Evolutionary conservation across 169 alveolate species (phyloP).

Genomic region (Plasmodium reichenowi): DNA sequence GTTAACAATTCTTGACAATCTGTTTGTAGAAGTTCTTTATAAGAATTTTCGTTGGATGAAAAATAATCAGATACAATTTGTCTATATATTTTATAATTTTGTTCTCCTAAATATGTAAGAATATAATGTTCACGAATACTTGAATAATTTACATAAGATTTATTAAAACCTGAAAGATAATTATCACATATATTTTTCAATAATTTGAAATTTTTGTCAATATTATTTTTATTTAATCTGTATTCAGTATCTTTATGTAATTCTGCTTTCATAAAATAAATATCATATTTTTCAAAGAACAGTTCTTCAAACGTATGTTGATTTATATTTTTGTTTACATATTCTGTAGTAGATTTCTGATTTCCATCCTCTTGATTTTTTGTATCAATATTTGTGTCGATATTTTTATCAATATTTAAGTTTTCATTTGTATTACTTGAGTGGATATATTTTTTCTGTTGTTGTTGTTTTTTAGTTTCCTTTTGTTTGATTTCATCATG

Average conservation of each 20-base stretch:
- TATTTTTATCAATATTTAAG: background rate
- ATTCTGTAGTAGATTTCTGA: background rate
- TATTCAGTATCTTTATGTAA: constrained; percentile 74
- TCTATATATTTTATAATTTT: constrained; percentile 61
- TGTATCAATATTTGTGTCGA: background rate
- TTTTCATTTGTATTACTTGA: background rate
- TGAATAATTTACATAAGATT: constrained; percentile 40
- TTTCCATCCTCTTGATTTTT: background rate
- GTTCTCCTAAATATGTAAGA: constrained; percentile 53
- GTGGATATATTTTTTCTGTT: background rate
- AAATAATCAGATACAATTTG: constrained; percentile 60
- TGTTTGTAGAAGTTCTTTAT: constrained; percentile 62
- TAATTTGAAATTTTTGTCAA: constrained; percentile 52
- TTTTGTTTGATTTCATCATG: too few species aligned
- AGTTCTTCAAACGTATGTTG: constrained; percentile 50
- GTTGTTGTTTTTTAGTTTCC: background rate
- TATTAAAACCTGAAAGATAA: constrained; percentile 69
- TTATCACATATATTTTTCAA: constrained; percentile 63
- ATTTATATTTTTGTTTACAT: background rate
- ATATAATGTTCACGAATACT: constrained; percentile 73
- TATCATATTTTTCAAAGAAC: constrained; percentile 49
- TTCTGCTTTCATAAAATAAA: constrained; percentile 71
- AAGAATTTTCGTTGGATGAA: constrained; percentile 65
- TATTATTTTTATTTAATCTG: constrained; percentile 62
- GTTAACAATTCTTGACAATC: constrained; percentile 39